These are phyloP conservation scores for Apiospora koreana DNA, from an alignment of 2,329 filamentous ascomycete species.

Conservation along the genomic window DNA sequence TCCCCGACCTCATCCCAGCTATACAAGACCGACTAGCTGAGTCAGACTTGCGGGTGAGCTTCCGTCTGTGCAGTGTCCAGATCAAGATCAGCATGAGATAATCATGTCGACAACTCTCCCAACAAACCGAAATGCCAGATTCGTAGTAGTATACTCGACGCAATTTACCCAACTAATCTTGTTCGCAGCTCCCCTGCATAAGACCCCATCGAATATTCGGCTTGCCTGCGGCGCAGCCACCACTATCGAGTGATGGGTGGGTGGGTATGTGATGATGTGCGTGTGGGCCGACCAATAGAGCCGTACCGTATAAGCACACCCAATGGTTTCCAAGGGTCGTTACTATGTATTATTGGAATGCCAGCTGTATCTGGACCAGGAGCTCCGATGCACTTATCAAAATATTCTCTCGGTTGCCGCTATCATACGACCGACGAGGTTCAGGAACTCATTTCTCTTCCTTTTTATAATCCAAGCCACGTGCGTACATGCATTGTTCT, in stretches of 20 bases:
- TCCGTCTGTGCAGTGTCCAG: too few species aligned
- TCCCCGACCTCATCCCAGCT: too few species aligned
- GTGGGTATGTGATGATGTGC: not conserved
- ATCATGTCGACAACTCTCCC: not conserved
- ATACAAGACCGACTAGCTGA: too few species aligned
- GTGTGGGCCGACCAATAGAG: not conserved
- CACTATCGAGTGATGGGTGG: too few species aligned
- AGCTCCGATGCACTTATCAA: too few species aligned
- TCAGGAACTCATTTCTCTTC: not conserved
- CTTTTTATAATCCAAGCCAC: not conserved
- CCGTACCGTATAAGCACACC: not conserved
- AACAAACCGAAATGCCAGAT: not conserved
- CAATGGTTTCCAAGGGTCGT: too few species aligned
- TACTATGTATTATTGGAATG: too few species aligned
- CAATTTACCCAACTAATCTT: not conserved
- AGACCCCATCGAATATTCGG: not conserved
- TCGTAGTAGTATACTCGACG: not conserved
- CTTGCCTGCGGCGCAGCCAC: not conserved
- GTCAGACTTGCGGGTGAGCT: too few species aligned
- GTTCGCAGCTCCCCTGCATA: not conserved
- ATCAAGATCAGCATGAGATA: too few species aligned
- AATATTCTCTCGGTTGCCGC: not conserved
- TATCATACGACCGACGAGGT: not conserved
- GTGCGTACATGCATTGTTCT: not conserved
- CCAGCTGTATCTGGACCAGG: too few species aligned